phyloP scores from a whole-genome alignment of 75 land plant genomes.

The Pseudotsuga menziesii region DNA sequence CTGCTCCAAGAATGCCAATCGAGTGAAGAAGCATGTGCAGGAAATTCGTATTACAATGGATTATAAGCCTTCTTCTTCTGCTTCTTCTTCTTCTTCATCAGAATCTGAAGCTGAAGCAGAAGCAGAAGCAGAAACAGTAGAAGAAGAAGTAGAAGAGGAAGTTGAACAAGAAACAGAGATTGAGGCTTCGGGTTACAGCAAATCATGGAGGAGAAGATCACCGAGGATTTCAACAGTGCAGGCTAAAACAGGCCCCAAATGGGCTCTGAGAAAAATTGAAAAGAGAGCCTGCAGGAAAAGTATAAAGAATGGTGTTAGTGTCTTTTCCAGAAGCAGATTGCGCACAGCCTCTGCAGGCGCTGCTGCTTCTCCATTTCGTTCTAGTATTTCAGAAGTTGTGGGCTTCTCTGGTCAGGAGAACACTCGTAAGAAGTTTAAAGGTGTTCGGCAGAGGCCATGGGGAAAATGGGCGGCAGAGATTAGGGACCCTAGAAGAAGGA shows the following conservation, averaged over 20 bases:
- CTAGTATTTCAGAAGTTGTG: too few species aligned
- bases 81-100: too few species aligned
- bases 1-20: not conserved
- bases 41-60: not conserved
- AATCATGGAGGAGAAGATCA: not conserved
- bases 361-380: too few species aligned
- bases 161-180: not conserved
- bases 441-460: constrained; percentile 9
- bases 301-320: not conserved
- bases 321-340: not conserved
- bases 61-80: too few species aligned
- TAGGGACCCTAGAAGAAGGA: not conserved
- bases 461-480: constrained; percentile 11
- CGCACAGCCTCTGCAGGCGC: not conserved
- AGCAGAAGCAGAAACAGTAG: not conserved
- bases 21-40: not conserved
- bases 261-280: constrained; percentile 1
- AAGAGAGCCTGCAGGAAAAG: not conserved
- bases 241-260: not conserved
- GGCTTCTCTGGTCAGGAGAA: too few species aligned
- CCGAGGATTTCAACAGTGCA: not conserved
- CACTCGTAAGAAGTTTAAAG: constrained; percentile 4
- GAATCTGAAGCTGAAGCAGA: too few species aligned
- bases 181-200: not conserved
- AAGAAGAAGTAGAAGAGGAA: not conserved